Evolutionary conservation across 2,329 filamentous ascomycete species (phyloP).

Genomic region (Fusarium sulawesiense): DNA sequence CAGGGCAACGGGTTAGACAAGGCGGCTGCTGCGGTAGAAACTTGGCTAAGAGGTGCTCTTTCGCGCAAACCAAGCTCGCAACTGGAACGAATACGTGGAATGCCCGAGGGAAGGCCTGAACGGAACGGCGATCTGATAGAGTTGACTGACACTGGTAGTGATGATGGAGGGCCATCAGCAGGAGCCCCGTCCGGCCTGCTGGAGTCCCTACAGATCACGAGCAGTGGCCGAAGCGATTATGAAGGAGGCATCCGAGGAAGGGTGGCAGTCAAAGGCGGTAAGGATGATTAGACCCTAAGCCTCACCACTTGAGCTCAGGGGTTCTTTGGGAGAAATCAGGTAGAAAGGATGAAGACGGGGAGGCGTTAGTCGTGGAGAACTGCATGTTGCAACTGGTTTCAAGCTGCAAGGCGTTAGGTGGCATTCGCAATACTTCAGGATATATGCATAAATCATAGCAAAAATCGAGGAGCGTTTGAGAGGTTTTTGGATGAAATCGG

Average conservation of each 20-base stretch:
- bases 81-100: constrained; percentile 54
- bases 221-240: constrained; percentile 55
- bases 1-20: constrained; percentile 76
- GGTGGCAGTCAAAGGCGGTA: constrained; percentile 52
- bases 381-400: constrained; percentile 36
- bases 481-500: not conserved
- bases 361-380: constrained; percentile 35
- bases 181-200: constrained; percentile 45
- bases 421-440: constrained; percentile 40
- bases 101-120: constrained; percentile 50
- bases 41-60: constrained; percentile 88
- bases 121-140: constrained; percentile 75
- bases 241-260: constrained; percentile 55
- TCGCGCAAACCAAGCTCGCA: constrained; percentile 69
- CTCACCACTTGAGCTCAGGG: not conserved
- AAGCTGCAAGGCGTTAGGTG: constrained; percentile 42
- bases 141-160: constrained; percentile 70
- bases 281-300: constrained; percentile 26
- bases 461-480: constrained; percentile 13
- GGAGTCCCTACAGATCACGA: constrained; percentile 47
- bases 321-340: not conserved
- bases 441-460: constrained; percentile 32
- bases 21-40: constrained; percentile 87
- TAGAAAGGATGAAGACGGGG: constrained; percentile 7
- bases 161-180: constrained; percentile 59